Base-by-base conservation (phyloP, 352 stramenopile genomes). In the Pythium sp. region DNA sequence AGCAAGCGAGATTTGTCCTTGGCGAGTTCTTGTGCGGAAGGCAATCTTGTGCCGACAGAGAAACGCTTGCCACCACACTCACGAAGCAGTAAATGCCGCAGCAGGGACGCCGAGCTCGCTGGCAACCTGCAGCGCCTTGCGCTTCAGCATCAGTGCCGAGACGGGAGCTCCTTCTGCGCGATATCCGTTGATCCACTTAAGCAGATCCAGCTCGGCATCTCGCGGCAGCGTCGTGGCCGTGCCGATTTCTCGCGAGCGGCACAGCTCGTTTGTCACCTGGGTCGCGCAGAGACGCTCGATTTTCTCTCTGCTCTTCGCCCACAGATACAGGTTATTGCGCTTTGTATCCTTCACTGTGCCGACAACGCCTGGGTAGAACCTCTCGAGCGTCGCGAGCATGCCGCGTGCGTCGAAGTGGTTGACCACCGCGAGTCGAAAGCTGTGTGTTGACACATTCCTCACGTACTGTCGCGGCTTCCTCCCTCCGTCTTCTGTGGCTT, bases 291-390 rank as follows among this genome's bases (percentile, higher is more conserved):
- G 36, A 4, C 15, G 32, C 57, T 38, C 53, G 53, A 67, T 24
- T 22, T 60, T 36, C 6, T 62, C 36, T n/a, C 8, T 26, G 18
- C 36, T 20, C 47, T 61, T 67, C 15, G 18, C 12, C 62, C 62
- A 67, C 49, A 61, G 28, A 32, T 67, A 51, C 26, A 60, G 32
- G n/a, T 49, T 67, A 30, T 67, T 67, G 11, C 47, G 28, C 47
- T 67, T 67, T 12, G 34, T 67, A 0, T 57, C 53, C 28, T 53
- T 47, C 36, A 11, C 49, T 26, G 49, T 36, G 34, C 9, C 53
- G 18, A 18, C 32, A 8, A 51, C 15, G 9, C 53, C 62, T 58
- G 49, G 51, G 36, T 41, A 67, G 62, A 67, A 67, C 9, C 34
- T 32, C 32, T 36, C 24, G 24, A 26, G 24, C 24, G 24, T 26